Conservation (phyloP, 176 grass and related monocot species). For the Tillandsia leiboldiana region DNA sequence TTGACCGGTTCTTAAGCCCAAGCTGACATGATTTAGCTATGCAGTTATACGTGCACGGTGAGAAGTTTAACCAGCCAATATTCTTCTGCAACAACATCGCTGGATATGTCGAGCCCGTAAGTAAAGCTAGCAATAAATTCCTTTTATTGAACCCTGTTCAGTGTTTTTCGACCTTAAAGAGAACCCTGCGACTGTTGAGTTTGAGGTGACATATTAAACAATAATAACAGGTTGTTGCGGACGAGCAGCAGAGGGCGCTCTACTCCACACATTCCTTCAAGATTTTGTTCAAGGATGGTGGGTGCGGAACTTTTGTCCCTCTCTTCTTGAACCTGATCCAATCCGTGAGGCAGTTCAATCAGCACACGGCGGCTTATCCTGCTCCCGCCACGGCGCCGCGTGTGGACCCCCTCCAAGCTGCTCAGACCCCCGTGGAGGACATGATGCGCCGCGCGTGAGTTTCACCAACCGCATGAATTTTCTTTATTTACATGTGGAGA, state of each 20-base stretch:
- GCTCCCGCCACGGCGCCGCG: slow-evolving; percentile 27
- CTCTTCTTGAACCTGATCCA: slow-evolving; percentile 79
- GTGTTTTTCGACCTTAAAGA: neutral
- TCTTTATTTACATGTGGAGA: neutral
- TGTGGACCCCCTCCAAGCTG: slow-evolving; percentile 78
- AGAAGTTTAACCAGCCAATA: slow-evolving; percentile 97
- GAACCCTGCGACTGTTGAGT: too few species aligned
- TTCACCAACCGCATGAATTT: neutral
- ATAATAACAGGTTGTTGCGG: slow-evolving; percentile 62
- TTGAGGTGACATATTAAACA: neutral
- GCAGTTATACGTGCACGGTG: slow-evolving; percentile 69
- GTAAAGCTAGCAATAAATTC: slow-evolving; percentile 8
- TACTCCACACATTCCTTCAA: slow-evolving; percentile 97
- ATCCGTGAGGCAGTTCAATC: slow-evolving; percentile 76
- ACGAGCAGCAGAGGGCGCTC: slow-evolving; percentile 58
- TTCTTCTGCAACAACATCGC: slow-evolving; percentile 96
- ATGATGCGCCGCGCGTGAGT: slow-evolving; percentile 95
- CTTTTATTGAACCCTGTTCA: neutral
- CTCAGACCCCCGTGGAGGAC: slow-evolving; percentile 79
- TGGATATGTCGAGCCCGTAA: slow-evolving; percentile 90
- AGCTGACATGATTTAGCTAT: neutral
- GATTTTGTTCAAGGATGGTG: slow-evolving; percentile 98
- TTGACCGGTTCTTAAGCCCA: neutral
- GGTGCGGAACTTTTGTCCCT: slow-evolving; percentile 89
- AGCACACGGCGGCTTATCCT: slow-evolving; percentile 39